Base-by-base conservation (phyloP, 2,329 filamentous ascomycete species). In the Endothia cerciana region DNA sequence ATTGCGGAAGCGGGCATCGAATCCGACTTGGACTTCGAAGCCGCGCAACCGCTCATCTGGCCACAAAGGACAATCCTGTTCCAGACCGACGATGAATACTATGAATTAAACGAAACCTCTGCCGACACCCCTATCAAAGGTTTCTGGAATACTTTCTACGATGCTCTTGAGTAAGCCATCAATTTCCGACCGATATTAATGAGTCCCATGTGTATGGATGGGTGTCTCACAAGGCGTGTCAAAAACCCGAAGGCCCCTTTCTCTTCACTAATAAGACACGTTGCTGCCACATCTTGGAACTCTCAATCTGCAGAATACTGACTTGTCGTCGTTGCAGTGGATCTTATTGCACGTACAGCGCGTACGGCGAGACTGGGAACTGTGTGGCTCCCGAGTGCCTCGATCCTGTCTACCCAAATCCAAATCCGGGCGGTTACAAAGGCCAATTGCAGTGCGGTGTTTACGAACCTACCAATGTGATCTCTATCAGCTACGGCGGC, bases 401-500 rank as follows among this genome's bases (percentile, higher is more conserved):
- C 6, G 84, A 86, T 69, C 81, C 83, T 0, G 74, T 11, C 40
- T 65, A 87, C 69, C 85, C 83, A 1, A 78, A 84, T 69, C 74
- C 77, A 1, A 72, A 75, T 75, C n/a, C 70, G n/a, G 79, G 77
- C 17, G 84, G 83, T 10, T 86, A 85, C 74, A 80, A 81, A 63
- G 81, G 81, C 15, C 70, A 75, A 65, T 72, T 77, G 7, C 73
- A 72, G 67, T 78, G 73, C 68, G 71, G 70, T 40, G 62, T 59
- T 1, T 69, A 65, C 74, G 79, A 81, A 70, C 79, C 81, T 7
- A 81, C 82, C 3, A 83, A 85, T 66, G 82, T 85, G 19, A 78
- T 82, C 60, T 79, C 77, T 11, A 80, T 84, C 55, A 83, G 81
- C 0, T 84, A 58, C 15, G 45, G 60, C 40, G 78, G 79, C 56